These are phyloP conservation scores for Astragalus membranaceus DNA, from an alignment of 306 rosid species.

Conservation along the genomic window DNA sequence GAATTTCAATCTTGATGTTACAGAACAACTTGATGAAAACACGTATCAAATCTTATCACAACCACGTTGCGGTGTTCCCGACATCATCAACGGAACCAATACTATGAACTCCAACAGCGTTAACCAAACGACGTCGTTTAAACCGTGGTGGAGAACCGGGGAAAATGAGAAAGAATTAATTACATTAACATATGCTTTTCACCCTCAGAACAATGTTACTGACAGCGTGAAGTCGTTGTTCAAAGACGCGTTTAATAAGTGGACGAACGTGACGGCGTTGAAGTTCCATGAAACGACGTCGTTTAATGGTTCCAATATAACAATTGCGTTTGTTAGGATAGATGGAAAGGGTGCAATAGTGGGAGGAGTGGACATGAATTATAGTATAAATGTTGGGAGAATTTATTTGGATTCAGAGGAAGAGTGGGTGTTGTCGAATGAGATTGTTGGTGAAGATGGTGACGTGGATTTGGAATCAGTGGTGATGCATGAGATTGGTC, in stretches of 20 bases:
- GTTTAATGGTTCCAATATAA: not conserved
- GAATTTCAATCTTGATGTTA: not conserved
- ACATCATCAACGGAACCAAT: not conserved
- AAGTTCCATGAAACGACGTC: not conserved
- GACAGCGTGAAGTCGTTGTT: not conserved
- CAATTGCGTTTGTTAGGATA: not conserved
- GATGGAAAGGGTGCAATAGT: not conserved
- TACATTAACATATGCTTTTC: not conserved
- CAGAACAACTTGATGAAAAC: not conserved
- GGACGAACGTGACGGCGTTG: not conserved
- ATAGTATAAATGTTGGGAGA: not conserved
- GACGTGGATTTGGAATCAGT: not conserved
- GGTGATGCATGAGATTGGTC: constrained; percentile 25
- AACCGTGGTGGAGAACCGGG: not conserved
- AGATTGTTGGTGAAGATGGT: not conserved
- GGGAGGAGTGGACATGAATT: not conserved
- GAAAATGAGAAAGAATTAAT: not conserved
- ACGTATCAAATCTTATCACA: not conserved
- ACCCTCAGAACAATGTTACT: not conserved
- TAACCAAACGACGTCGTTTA: not conserved
- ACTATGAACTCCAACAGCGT: not conserved
- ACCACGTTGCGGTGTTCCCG: constrained; percentile 7
- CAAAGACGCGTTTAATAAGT: not conserved
- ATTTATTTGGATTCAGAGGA: not conserved
- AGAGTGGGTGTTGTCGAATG: not conserved